These are phyloP conservation scores for Keithomyces neogunnii DNA, from an alignment of 2,329 filamentous ascomycete genomes.

Conservation along the genomic window DNA sequence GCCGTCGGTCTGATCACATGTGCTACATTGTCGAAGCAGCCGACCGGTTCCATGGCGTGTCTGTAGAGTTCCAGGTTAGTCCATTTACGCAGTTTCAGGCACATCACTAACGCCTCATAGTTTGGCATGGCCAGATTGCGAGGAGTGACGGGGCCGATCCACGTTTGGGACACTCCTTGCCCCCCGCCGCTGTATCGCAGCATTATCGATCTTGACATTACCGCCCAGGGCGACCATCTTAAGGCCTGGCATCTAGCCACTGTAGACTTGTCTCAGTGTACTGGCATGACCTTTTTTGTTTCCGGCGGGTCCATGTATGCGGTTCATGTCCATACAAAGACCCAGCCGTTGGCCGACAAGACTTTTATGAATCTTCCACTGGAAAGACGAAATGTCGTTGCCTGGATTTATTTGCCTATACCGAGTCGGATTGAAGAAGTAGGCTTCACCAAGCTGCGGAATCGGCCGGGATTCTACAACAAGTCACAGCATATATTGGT, in stretches of 20 bases:
- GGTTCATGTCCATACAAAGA: constrained; percentile 1
- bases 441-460: neutral
- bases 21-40: constrained; percentile 2
- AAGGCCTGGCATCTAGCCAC: constrained; percentile 1
- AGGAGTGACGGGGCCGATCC: neutral
- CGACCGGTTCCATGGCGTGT: constrained; percentile 1
- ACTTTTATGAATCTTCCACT: constrained; percentile 1
- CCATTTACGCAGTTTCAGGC: neutral
- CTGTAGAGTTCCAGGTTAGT: constrained; percentile 4
- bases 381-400: neutral
- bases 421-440: neutral
- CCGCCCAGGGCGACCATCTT: no score
- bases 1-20: neutral
- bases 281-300: constrained; percentile 4
- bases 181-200: constrained; percentile 2
- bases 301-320: neutral
- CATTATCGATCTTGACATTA: neutral
- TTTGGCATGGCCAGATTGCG: constrained; percentile 2
- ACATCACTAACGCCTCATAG: neutral
- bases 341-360: constrained; percentile 1
- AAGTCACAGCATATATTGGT: constrained; percentile 2
- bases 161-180: constrained; percentile 5
- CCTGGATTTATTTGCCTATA: constrained; percentile 4
- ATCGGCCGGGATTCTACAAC: neutral
- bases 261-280: constrained; percentile 1